phyloP scores from a whole-genome alignment of 257 asterid species.

The Ballota nigra region DNA sequence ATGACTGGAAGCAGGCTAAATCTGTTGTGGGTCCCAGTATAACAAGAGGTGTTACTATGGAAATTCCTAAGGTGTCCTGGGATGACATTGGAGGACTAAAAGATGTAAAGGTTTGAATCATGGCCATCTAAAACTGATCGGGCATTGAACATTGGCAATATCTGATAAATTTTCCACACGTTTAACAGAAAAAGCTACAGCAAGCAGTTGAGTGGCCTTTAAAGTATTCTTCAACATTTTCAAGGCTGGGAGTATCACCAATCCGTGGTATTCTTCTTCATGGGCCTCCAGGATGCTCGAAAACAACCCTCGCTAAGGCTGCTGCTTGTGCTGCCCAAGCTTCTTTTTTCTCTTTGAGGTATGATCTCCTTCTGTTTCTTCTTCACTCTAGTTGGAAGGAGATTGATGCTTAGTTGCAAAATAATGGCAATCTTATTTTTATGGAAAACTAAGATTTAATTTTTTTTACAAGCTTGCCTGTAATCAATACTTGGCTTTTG shows the following conservation, averaged over 20 bases:
- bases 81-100: constrained; percentile 90
- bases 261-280: constrained; percentile 89
- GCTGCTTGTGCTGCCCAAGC: constrained; percentile 97
- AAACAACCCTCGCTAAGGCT: constrained; percentile 96
- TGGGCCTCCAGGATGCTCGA: constrained; percentile 99
- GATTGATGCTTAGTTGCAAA: not conserved
- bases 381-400: not conserved
- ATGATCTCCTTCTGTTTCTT: constrained; percentile 7
- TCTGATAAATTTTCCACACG: constrained; percentile 21
- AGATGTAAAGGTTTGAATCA: constrained; percentile 68
- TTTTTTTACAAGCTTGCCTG: not conserved
- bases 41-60: constrained; percentile 85
- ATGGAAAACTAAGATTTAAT: not conserved
- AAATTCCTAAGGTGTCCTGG: constrained; percentile 91
- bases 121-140: constrained; percentile 14
- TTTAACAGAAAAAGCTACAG: constrained; percentile 84
- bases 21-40: constrained; percentile 91
- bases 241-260: constrained; percentile 79
- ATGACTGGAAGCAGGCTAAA: constrained; percentile 81
- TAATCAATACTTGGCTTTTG: not conserved
- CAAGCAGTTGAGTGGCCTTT: constrained; percentile 99
- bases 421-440: not conserved
- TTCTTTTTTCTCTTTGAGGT: constrained; percentile 95
- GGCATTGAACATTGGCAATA: not conserved
- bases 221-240: constrained; percentile 65